Base-by-base conservation (phyloP, 1,284 basidiomycete species). In the Thecaphora frezii region DNA sequence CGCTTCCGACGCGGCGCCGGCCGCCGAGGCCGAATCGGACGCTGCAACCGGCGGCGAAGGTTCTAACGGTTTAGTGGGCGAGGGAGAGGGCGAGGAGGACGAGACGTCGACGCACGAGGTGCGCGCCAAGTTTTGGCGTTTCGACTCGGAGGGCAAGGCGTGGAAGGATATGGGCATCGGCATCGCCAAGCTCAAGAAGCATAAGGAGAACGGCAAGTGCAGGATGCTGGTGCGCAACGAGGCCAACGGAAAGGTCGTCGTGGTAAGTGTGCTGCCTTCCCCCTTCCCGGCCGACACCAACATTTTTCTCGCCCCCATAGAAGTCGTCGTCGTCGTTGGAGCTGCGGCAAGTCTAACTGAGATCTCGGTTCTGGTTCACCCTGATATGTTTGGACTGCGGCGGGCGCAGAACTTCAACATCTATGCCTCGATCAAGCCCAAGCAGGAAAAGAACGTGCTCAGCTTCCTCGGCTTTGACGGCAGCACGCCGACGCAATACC, bases 161-260 rank as follows among this genome's bases (percentile, higher is more conserved):
- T 76, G 73, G 73, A 65, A 67, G 44, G 74, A 76, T 41, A 56
- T 76, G 13, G 74, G 74, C 19, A 54, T 76, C 7, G 69, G 66
- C 45, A 54, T 69, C 5, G 56, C 69, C 36, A 70, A 69, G 28
- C 47, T 76, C 64, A 76, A 76, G 55, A 58, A 56, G 46, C 39
- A 66, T 18, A 48, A 47, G 2, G 40, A 44, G n/a, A 66, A 61
- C 18, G 24, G 39, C 37, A 74, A 71, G 50, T 42, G 56, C 18
- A 30, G 74, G 13, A 46, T 76, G 30, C 50, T 76, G 3, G 74
- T 70, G 1, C 45, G 74, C 8, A 76, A 73, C 58, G 73, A 69
- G 28, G 74, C 66, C 9, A 76, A 74, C 48, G 73, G 74, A 25
- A 72, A 72, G 36, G 71, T 74, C 0, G 59, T 58, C 28, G 33